A percentile compares a stretch with the other conserved stretches of the same genome.
These are phyloP conservation scores for Tetrahymena borealis DNA, from an alignment of 73 alveolate species.

Conservation along the genomic window DNA sequence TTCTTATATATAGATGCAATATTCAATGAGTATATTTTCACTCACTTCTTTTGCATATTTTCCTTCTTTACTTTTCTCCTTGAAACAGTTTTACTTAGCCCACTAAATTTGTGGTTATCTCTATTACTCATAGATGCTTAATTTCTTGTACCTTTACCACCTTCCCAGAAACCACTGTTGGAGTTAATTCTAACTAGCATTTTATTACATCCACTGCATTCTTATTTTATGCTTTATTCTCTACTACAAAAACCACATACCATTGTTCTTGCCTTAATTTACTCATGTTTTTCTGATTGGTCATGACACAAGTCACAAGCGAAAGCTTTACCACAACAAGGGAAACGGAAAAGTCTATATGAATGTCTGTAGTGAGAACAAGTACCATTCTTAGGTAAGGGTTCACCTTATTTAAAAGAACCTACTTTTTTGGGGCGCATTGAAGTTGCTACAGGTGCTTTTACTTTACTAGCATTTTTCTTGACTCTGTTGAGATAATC, in stretches of 20 bases:
- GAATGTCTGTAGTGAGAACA: conserved; percentile 69
- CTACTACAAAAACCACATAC: conserved; percentile 67
- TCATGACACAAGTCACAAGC: conserved; percentile 76
- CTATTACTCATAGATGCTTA: conserved; percentile 49
- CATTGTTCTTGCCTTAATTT: conserved; percentile 48
- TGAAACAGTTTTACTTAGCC: not conserved
- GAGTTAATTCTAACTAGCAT: conserved; percentile 53
- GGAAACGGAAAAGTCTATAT: conserved; percentile 63
- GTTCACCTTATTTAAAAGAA: conserved; percentile 40
- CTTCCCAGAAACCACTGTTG: conserved; percentile 69
- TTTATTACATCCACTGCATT: conserved; percentile 54
- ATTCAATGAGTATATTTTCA: not conserved
- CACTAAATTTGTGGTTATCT: conserved; percentile 22
- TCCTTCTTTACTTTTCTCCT: not conserved
- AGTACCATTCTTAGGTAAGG: conserved; percentile 64
- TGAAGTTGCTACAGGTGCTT: not conserved
- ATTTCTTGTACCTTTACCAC: conserved; percentile 74
- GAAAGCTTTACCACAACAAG: conserved; percentile 64
- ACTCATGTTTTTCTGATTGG: conserved; percentile 56
- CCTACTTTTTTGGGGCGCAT: not conserved
- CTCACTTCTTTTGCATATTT: not conserved
- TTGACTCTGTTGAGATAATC: not conserved
- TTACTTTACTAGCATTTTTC: not conserved
- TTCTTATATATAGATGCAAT: too few relatives aligned
- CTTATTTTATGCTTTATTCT: conserved; percentile 47